A percentile compares a stretch with the other conserved stretches of the same genome.
Evolutionary conservation across 2,329 filamentous ascomycete species (phyloP).

Genomic region (Alternaria brassicae): DNA sequence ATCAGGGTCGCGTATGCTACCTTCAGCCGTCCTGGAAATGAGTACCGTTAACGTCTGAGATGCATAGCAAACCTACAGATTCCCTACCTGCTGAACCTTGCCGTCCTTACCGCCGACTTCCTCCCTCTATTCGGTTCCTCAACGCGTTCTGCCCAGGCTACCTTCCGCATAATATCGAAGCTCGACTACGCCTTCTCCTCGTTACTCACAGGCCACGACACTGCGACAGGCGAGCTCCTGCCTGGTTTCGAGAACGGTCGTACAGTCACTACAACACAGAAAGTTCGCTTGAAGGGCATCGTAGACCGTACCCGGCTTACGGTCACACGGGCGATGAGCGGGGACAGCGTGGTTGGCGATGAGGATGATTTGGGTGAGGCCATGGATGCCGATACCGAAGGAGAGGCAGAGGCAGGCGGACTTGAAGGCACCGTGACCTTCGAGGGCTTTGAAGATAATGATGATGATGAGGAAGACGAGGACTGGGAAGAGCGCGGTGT

Average conservation of each 20-base stretch:
- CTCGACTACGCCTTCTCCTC: constrained; percentile 84
- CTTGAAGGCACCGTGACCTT: constrained; percentile 36
- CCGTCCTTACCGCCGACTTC: constrained; percentile 74
- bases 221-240: constrained; percentile 68
- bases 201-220: constrained; percentile 71
- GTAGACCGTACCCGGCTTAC: constrained; percentile 77
- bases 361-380: constrained; percentile 29
- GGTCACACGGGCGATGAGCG: constrained; percentile 72
- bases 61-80: constrained; percentile 75
- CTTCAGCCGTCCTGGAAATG: not conserved
- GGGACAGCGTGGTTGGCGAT: constrained; percentile 55
- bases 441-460: constrained; percentile 52
- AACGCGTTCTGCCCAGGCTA: constrained; percentile 67
- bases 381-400: constrained; percentile 45
- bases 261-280: constrained; percentile 79
- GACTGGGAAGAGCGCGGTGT: constrained; percentile 37
- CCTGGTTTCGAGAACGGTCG: constrained; percentile 72
- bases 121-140: constrained; percentile 74
- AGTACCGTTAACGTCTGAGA: not conserved
- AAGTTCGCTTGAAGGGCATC: constrained; percentile 83
- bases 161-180: constrained; percentile 76
- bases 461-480: constrained; percentile 53
- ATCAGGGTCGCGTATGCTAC: constrained; percentile 77
- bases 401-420: constrained; percentile 28
- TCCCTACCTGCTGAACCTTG: constrained; percentile 81